Evolutionary conservation across 1,284 basidiomycete species (phyloP), one percentile per base, ranked within the genome.

Genomic region (Cutaneotrichosporon dermatis): DNA sequence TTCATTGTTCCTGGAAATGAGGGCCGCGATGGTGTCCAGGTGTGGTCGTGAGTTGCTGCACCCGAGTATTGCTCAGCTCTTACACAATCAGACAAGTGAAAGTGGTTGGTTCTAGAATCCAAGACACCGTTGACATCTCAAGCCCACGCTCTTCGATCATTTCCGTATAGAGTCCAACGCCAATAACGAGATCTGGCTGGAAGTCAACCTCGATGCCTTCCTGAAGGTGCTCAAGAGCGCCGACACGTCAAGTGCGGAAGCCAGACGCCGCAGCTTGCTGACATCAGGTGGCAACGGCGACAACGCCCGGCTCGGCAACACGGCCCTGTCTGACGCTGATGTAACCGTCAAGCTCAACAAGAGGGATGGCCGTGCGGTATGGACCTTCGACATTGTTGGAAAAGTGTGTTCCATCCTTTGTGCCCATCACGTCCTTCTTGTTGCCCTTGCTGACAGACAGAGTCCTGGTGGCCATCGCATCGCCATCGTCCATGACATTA

Each of bases 151-250:
- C 6, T 95, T 94, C 78, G 82, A 81, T 5, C 82, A 86, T 61
- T 93, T 90, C 75, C 86, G 89, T 42, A 92, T 95, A 64, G 88
- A 93, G 72, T 92, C 90, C 12, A 92, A 92, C 68, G 64, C 66
- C 37, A 81, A 86, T 53, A 92, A 95, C 73, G 85, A 88, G 68
- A 94, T 95, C 61, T 88, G 86, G 25, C 79, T 93, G 58, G 80
- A 83, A 37, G 82, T 89, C 55, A 67, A 69, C 55, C 63, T 79
- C 6, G 91, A 92, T 55, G 86, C 89, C 0, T 80, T 95, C 1
- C 80, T 89, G 15, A 85, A 85, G 12, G 88, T 89, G 0, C 81
- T 95, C 4, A 82, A 65, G 10, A 77, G 75, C 50, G 76, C 76
- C 1, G 75, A 79, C 40, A 69, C 51, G 6, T 71, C 74, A 3